Percentiles rank a stretch among this genome's conserved stretches.
Conservation (phyloP, 2,329 filamentous ascomycete genomes). For the Trichoderma arundinaceum region DNA sequence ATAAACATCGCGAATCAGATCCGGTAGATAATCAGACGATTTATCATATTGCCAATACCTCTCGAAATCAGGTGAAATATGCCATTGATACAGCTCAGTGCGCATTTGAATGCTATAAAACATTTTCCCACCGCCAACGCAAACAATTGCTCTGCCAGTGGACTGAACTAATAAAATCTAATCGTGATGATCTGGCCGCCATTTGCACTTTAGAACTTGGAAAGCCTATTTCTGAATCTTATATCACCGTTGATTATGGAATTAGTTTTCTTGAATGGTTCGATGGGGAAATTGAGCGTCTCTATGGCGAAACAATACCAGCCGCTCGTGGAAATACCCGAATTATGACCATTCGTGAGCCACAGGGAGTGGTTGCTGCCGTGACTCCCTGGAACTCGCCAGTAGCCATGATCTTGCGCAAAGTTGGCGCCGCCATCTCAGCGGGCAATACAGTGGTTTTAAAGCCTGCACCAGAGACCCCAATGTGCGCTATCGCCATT, state of each 20-base stretch:
- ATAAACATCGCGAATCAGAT: too few species aligned
- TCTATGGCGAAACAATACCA: constrained; percentile 64
- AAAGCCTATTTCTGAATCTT: constrained; percentile 64
- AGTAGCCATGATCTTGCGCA: constrained; percentile 57
- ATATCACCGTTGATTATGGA: constrained; percentile 60
- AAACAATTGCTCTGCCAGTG: constrained; percentile 59
- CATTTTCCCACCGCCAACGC: not conserved
- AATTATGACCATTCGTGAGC: constrained; percentile 45
- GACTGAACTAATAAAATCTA: constrained; percentile 67
- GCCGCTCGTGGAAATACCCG: constrained; percentile 40
- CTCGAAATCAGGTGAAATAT: too few species aligned
- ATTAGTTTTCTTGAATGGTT: constrained; percentile 66
- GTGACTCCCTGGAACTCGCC: constrained; percentile 70
- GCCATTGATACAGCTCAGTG: too few species aligned
- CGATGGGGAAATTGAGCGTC: constrained; percentile 60
- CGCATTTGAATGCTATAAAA: too few species aligned
- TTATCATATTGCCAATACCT: too few species aligned
- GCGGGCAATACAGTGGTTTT: constrained; percentile 77
- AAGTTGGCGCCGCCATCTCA: constrained; percentile 60
- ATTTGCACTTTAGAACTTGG: constrained; percentile 73
- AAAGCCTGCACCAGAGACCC: constrained; percentile 74
- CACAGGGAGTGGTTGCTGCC: constrained; percentile 43
- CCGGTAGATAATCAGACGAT: too few species aligned
- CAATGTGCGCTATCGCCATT: constrained; percentile 71
- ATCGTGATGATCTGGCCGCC: constrained; percentile 66